These are phyloP conservation scores for Fusarium nygamai DNA, from an alignment of 2,329 filamentous ascomycete genomes.

Conservation along the genomic window DNA sequence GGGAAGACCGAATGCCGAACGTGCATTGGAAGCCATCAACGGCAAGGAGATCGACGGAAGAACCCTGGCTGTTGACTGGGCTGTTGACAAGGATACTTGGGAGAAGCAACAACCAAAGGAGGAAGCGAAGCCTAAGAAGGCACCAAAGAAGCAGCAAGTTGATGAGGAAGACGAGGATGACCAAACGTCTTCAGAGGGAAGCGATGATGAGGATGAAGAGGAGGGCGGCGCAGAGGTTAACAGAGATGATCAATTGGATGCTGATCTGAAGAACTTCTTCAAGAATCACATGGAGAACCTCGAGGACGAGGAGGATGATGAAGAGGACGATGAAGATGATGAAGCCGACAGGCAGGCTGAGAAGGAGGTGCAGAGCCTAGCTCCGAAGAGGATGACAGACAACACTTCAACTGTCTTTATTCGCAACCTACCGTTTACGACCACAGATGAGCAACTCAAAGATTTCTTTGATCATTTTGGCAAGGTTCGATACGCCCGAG, in stretches of 20 bases:
- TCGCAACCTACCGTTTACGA: constrained; percentile 91
- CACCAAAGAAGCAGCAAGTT: constrained; percentile 52
- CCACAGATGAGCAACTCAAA: constrained; percentile 83
- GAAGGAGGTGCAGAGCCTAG: constrained; percentile 49
- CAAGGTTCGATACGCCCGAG: constrained; percentile 85
- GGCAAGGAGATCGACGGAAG: constrained; percentile 90
- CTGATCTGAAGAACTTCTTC: constrained; percentile 65
- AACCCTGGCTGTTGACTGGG: constrained; percentile 93
- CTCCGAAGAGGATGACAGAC: constrained; percentile 50
- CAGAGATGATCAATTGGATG: constrained; percentile 54
- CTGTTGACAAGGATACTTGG: constrained; percentile 91
- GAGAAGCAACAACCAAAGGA: constrained; percentile 66
- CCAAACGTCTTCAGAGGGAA: constrained; percentile 35
- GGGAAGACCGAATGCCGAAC: constrained; percentile 90
- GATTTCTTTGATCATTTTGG: constrained; percentile 91
- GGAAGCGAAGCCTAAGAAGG: constrained; percentile 46
- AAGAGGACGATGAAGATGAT: constrained; percentile 58
- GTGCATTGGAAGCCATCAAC: constrained; percentile 84
- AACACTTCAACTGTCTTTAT: constrained; percentile 87
- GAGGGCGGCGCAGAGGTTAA: constrained; percentile 47
- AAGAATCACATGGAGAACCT: constrained; percentile 67
- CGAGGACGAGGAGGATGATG: constrained; percentile 63
- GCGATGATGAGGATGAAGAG: constrained; percentile 41
- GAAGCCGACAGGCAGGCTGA: constrained; percentile 56
- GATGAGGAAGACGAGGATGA: constrained; percentile 52